Base-by-base conservation (phyloP, 306 rosid species). In the Albizia julibrissin region DNA sequence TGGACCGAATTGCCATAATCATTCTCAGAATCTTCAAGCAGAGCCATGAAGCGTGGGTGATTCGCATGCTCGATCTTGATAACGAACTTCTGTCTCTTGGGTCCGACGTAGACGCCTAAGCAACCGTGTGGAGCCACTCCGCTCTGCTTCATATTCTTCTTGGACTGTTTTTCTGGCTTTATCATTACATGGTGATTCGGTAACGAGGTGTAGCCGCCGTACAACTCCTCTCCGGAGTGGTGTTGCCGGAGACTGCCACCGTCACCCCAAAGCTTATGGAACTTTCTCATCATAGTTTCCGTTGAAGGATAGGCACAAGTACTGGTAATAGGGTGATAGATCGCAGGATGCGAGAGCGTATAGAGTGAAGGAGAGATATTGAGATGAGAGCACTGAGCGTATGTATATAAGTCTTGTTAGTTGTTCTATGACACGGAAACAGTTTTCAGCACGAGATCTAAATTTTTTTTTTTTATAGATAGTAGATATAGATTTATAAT, bases 11-110 rank as follows among this genome's bases (percentile, higher is more conserved):
- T 8, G 26, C 96, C 98, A 66, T 85, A 92, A 78, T 95, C 97
- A 61, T 37, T 42, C 78, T 92, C 91, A 3, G 95, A 93, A 37
- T 86, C 91, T 12, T 95, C 89, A 16, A 95, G 85, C n/a, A 93
- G 86, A 26, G 61, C 81, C 85, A 75, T 80, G 86, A 95, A 95
- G 81, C 87, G 76, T 0, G 92, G 91, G 50, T 93, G 98, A 27
- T 95, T 93, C 0, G 80, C 89, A 7, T 77, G 66, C 83, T 87
- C 75, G 4, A 89, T 78, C 72, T 84, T 89, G n/a, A 93, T 85
- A 19, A 75, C 84, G 27, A 93, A 93, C 44, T 89, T 86, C n/a
- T 87, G 82, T 47, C 82, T 89, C 54, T 90, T 77, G 0, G 85
- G 49, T 49, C 97, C 98, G 3, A 95, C 95, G 10, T 87, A 90